phyloP scores from a whole-genome alignment of 2,329 filamentous ascomycete genomes.

The Microcera coccophila region DNA sequence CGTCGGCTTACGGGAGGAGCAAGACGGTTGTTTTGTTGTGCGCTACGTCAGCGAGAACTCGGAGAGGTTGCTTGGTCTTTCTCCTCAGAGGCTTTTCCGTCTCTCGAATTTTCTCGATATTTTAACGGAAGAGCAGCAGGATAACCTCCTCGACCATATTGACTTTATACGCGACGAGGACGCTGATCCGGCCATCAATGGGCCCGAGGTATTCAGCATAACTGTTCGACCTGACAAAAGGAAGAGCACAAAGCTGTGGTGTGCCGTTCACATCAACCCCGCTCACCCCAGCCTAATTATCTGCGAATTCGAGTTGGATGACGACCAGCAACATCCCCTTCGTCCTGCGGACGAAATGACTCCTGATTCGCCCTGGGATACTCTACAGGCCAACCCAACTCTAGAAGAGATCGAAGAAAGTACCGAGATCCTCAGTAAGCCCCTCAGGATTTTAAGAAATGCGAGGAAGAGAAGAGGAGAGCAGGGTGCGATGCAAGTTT shows the following conservation, averaged over 20 bases:
- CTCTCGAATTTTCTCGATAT: constrained; percentile 78
- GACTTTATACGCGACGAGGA: constrained; percentile 85
- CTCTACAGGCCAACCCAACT: constrained; percentile 67
- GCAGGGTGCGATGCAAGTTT: constrained; percentile 81
- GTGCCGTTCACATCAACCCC: constrained; percentile 74
- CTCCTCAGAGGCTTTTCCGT: constrained; percentile 70
- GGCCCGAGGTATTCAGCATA: constrained; percentile 81
- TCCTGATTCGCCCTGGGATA: constrained; percentile 67
- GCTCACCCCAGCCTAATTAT: constrained; percentile 68
- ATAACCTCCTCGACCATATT: constrained; percentile 79
- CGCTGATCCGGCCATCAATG: constrained; percentile 68
- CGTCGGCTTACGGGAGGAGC: constrained; percentile 67
- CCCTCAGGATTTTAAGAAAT: constrained; percentile 70
- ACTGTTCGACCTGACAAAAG: constrained; percentile 58
- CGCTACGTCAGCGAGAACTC: constrained; percentile 81
- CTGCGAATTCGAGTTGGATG: constrained; percentile 84
- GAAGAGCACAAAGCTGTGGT: constrained; percentile 71
- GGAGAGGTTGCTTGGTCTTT: constrained; percentile 68
- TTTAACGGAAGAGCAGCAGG: constrained; percentile 75
- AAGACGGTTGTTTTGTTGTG: constrained; percentile 63
- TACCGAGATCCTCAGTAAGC: constrained; percentile 70
- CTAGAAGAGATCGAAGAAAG: constrained; percentile 70
- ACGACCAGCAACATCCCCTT: constrained; percentile 66
- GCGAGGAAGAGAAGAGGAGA: constrained; percentile 73
- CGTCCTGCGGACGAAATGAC: constrained; percentile 57